A percentile compares a stretch with the other conserved stretches of the same genome.
These are phyloP conservation scores for Ophiostoma perfectum DNA, from an alignment of 2,329 filamentous ascomycete genomes.

Conservation along the genomic window DNA sequence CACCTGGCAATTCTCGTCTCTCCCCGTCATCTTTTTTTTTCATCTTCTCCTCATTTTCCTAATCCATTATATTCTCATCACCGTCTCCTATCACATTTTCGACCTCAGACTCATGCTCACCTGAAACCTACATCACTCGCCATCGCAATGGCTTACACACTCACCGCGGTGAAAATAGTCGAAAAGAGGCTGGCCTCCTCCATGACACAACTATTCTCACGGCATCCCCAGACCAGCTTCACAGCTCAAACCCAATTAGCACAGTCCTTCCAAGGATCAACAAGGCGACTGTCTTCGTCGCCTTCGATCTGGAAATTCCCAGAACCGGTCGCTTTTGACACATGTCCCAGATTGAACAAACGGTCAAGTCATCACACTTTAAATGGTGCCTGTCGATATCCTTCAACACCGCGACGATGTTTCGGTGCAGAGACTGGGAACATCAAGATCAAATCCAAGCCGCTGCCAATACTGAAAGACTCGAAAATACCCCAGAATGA, in stretches of 20 bases:
- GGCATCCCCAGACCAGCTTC: background rate
- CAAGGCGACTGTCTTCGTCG: background rate
- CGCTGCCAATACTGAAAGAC: background rate
- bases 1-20: background rate
- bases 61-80: background rate
- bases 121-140: background rate
- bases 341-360: too few relatives aligned
- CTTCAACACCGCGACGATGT: background rate
- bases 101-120: background rate
- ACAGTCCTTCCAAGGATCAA: background rate
- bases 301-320: background rate
- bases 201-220: background rate
- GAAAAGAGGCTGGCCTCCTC: background rate
- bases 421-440: background rate
- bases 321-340: background rate
- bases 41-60: background rate
- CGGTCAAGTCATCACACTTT: background rate
- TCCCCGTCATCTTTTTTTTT: background rate
- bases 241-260: background rate
- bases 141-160: background rate
- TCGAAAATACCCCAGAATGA: background rate
- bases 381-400: background rate
- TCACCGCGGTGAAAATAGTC: background rate
- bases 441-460: background rate
- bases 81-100: background rate